Base-by-base conservation (phyloP, 2,329 filamentous ascomycete species). In the Stagonosporopsis rhizophila region DNA sequence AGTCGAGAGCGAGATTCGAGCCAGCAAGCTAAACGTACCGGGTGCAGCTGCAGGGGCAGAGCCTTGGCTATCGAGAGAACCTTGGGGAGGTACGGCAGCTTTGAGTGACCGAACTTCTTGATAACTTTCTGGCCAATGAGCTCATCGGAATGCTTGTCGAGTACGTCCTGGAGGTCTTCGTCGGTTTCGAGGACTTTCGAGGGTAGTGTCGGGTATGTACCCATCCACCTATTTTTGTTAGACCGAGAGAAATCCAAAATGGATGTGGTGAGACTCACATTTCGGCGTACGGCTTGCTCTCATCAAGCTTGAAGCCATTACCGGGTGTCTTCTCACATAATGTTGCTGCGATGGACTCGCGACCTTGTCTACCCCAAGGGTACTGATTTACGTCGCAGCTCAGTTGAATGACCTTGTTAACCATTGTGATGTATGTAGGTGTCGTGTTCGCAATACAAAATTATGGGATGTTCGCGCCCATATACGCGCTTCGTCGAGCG, bases 61-160 rank as follows among this genome's bases (percentile, higher is more conserved):
- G 89, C 89, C 73, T 92, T 91, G 34, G 82, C 82, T 68, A 92
- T 91, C 8, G 89, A 92, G 1, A 92, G 79, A 38, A 92, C 86
- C 79, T 92, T 93, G 8, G 89, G 89, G 0, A 92, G 78, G 70
- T 86, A 93, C 1, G 89, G 89, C 2, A 93, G 78, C 61, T 90
- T 87, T 2, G 79, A 78, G 42, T 80, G 77, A 20, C 85, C 87
- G 54, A 88, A 87, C 48, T 86, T 85, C 19, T 86, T 74, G 5
- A 86, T 76, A 4, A 87, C 84, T 2, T 81, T 79, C 55, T 85
- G 80, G 2, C 90, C 89, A 1, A 92, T 80, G 0, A 91, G 79
- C 55, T 84, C 78, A 19, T 87, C 80, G 32, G 87, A 80, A 68
- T 90, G 80, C 51, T 78, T 78, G 60, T 89, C 82, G 28, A 92